Evolutionary conservation across 2,329 filamentous ascomycete species (phyloP), one percentile per base, ranked within the genome.

Genomic region (Curvularia verruculosa): DNA sequence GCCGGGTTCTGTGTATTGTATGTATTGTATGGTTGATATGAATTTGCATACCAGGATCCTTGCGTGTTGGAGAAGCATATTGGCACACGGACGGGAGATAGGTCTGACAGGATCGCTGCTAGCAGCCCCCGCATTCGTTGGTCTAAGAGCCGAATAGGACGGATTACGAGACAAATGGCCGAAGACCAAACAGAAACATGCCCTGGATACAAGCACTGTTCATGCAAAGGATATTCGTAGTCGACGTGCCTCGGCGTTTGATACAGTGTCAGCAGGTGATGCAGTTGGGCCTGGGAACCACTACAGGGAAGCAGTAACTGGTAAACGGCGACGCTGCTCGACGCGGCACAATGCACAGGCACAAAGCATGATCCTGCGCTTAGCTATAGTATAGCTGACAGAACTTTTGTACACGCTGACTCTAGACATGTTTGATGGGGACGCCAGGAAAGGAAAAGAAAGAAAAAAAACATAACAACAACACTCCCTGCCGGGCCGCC

Each of bases 321-420:
- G 12, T 41, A 41, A 21, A 41, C 18, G 39, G 39, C 39, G 39
- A 41, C n/a, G 39, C 23, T 41, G 39, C 12, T 45, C 8, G 9
- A 18, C 7, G 31, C 26, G 46, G 46, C 46, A 26, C 37, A 21
- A 37, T 48, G 53, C 37, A 28, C 9, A 29, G 15, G 19, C 34
- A 19, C 29, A 34, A 39, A 24, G 24, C 12, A 48, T n/a, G 43
- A 23, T 19, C 41, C 40, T 29, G 23, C 9, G 15, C 41, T 10
- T 28, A 18, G 24, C 13, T 21, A 46, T n/a, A n/a, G n/a, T n/a
- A 15, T 24, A 54, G 66, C 62, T 69, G 61, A 69, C 65, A 65
- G 47, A 18, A 23, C 40, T 41, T 60, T 55, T 60, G 59, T 54
- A 34, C 45, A 41, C 57, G 64, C 65, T 71, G 67, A 69, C 67